These are phyloP conservation scores for Panus rudis DNA, from an alignment of 768 basidiomycete species.

Conservation along the genomic window DNA sequence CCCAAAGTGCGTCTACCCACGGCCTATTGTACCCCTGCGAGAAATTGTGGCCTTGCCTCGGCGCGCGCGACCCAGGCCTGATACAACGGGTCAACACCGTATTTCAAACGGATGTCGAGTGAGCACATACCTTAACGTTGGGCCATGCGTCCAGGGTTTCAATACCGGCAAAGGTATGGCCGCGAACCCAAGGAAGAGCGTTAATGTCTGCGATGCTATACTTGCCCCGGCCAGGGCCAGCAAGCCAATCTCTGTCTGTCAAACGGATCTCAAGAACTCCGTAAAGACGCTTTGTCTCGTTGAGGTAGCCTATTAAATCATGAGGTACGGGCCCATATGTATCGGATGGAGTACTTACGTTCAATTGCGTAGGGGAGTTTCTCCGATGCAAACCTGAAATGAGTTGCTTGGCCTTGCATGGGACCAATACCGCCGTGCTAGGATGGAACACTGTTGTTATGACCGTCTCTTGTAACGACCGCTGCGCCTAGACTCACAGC, in stretches of 20 bases:
- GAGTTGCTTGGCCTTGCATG: conserved; percentile 71
- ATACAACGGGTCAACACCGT: too few relatives aligned
- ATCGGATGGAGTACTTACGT: conserved; percentile 29
- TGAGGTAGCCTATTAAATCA: conserved; percentile 48
- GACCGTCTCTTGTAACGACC: too few relatives aligned
- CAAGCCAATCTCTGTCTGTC: conserved; percentile 63
- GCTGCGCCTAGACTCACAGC: neutral
- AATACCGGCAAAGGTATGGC: conserved; percentile 39
- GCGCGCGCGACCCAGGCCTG: conserved; percentile 6
- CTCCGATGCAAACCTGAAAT: conserved; percentile 9
- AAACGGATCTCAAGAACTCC: conserved; percentile 75
- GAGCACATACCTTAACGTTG: conserved; percentile 41
- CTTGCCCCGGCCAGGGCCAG: conserved; percentile 63
- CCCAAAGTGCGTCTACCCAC: too few relatives aligned
- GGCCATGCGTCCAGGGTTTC: conserved; percentile 60
- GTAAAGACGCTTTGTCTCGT: conserved; percentile 79
- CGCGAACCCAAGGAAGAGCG: conserved; percentile 49
- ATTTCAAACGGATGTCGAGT: too few relatives aligned
- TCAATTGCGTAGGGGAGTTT: conserved; percentile 50
- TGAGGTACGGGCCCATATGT: neutral
- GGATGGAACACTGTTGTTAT: neutral
- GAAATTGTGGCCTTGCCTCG: conserved; percentile 4
- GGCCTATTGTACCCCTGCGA: too few relatives aligned
- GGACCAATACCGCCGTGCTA: conserved; percentile 79
- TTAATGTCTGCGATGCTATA: conserved; percentile 72